phyloP scores from a whole-genome alignment of 2,329 filamentous ascomycete species.

The Xylariaceae sp. region DNA sequence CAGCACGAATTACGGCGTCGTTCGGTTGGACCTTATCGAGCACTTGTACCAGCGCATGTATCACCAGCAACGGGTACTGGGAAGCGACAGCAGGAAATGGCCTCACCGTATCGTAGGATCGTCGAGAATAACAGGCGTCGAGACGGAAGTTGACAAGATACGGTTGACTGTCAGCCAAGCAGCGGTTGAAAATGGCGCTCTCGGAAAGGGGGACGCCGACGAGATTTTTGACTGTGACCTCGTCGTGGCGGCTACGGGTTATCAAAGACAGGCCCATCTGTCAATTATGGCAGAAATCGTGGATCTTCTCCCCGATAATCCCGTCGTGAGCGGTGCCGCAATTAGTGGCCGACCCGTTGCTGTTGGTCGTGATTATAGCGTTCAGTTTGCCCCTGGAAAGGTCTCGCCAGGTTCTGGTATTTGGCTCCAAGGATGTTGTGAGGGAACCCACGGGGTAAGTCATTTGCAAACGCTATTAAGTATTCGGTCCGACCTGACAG shows the following conservation, averaged over 20 bases:
- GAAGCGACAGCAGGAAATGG: slow-evolving; percentile 66
- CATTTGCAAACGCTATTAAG: background rate
- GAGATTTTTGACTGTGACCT: slow-evolving; percentile 72
- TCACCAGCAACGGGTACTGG: slow-evolving; percentile 68
- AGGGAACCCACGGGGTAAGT: slow-evolving; percentile 85
- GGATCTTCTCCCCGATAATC: slow-evolving; percentile 54
- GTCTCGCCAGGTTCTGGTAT: slow-evolving; percentile 72
- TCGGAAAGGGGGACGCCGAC: slow-evolving; percentile 33
- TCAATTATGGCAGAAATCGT: slow-evolving; percentile 65
- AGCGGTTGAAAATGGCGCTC: slow-evolving; percentile 1
- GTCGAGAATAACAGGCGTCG: slow-evolving; percentile 60
- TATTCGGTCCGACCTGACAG: background rate
- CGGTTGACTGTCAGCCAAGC: slow-evolving; percentile 48
- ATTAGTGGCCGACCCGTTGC: slow-evolving; percentile 45
- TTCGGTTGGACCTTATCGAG: slow-evolving; percentile 85
- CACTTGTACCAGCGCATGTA: slow-evolving; percentile 84
- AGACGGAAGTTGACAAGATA: slow-evolving; percentile 47
- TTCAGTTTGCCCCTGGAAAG: slow-evolving; percentile 62
- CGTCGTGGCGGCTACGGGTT: slow-evolving; percentile 83
- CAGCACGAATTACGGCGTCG: slow-evolving; percentile 90
- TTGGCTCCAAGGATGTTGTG: slow-evolving; percentile 92
- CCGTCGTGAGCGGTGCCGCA: slow-evolving; percentile 16
- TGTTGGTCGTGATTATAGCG: slow-evolving; percentile 72
- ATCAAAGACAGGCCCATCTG: slow-evolving; percentile 71
- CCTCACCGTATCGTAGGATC: slow-evolving; percentile 73